Conservation (phyloP, 768 basidiomycete species). For the Mrakia frigida region DNA sequence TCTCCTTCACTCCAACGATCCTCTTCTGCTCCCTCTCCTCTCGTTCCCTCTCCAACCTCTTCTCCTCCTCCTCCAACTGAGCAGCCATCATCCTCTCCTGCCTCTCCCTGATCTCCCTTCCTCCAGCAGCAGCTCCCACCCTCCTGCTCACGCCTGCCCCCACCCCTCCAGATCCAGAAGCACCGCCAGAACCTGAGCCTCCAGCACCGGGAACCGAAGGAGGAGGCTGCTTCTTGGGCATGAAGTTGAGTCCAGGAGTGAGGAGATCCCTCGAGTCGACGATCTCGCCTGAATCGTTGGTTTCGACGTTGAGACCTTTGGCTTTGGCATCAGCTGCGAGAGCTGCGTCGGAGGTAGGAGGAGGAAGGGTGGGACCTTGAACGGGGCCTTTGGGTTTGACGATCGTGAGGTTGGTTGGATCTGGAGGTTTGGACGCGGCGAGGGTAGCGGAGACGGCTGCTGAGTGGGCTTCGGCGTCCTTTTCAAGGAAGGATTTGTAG, state of each 20-base stretch:
- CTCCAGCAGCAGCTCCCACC: conserved; percentile 73
- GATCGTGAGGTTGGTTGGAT: conserved; percentile 33
- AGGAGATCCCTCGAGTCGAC: conserved; percentile 91
- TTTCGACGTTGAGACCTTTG: conserved; percentile 77
- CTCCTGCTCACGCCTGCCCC: conserved; percentile 50
- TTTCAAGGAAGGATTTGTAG: conserved; percentile 54
- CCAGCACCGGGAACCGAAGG: conserved; percentile 50
- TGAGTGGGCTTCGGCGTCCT: conserved; percentile 54
- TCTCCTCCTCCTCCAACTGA: conserved; percentile 72
- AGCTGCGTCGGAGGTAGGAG: conserved; percentile 66
- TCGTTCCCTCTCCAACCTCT: conserved; percentile 55
- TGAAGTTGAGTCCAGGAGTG: conserved; percentile 82
- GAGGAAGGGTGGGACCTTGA: conserved; percentile 58
- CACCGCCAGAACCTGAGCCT: conserved; percentile 7
- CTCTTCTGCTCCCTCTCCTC: conserved; percentile 52
- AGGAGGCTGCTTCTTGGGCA: conserved; percentile 51
- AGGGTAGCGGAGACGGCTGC: conserved; percentile 73
- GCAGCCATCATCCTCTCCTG: conserved; percentile 67
- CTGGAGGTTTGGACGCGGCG: conserved; percentile 9
- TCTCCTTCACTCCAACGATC: conserved; percentile 47
- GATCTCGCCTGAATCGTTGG: conserved; percentile 96
- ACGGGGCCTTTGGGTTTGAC: conserved; percentile 48
- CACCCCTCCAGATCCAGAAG: conserved; percentile 20
- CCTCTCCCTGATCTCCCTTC: conserved; percentile 76
- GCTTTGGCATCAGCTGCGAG: conserved; percentile 63